phyloP scores from a whole-genome alignment of 371 early-diverging fungal species.

The Actinomucor elegans region DNA sequence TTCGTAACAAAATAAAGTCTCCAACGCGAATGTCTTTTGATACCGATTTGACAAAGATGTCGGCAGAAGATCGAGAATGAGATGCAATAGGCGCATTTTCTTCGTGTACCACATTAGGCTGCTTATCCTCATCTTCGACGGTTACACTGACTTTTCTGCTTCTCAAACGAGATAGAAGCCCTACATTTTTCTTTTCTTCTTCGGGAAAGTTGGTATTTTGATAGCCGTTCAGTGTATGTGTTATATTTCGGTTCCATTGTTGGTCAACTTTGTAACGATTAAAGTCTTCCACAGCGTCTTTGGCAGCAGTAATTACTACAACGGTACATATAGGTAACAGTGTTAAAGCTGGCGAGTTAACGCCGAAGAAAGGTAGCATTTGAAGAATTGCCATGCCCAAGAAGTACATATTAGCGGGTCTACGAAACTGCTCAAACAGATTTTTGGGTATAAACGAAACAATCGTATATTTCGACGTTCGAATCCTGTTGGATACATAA shows the following conservation, averaged over 20 bases:
- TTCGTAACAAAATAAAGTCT: slow-evolving; percentile 82
- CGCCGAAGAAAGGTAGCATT: slow-evolving; percentile 75
- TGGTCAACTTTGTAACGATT: slow-evolving; percentile 90
- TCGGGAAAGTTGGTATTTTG: slow-evolving; percentile 70
- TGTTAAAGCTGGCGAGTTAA: slow-evolving; percentile 74
- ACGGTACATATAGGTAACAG: slow-evolving; percentile 89
- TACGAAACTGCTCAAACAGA: slow-evolving; percentile 94
- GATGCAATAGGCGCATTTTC: not conserved
- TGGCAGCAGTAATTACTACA: slow-evolving; percentile 86
- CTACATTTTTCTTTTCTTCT: not conserved
- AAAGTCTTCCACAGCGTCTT: slow-evolving; percentile 97
- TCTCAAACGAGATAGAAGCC: not conserved
- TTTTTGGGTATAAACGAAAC: slow-evolving; percentile 94
- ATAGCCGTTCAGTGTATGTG: slow-evolving; percentile 71
- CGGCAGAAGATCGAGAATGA: not conserved
- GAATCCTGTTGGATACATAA: slow-evolving; percentile 68
- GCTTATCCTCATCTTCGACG: not conserved
- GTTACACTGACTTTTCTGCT: not conserved
- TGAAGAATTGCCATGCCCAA: slow-evolving; percentile 91
- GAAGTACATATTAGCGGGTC: slow-evolving; percentile 97
- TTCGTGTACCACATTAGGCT: not conserved
- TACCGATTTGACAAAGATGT: slow-evolving; percentile 17
- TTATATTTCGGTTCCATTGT: slow-evolving; percentile 77
- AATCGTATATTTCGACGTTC: slow-evolving; percentile 93
- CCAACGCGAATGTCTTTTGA: slow-evolving; percentile 84